Conservation (phyloP, 75 land plant genomes). For the Selaginella tamariscina region DNA sequence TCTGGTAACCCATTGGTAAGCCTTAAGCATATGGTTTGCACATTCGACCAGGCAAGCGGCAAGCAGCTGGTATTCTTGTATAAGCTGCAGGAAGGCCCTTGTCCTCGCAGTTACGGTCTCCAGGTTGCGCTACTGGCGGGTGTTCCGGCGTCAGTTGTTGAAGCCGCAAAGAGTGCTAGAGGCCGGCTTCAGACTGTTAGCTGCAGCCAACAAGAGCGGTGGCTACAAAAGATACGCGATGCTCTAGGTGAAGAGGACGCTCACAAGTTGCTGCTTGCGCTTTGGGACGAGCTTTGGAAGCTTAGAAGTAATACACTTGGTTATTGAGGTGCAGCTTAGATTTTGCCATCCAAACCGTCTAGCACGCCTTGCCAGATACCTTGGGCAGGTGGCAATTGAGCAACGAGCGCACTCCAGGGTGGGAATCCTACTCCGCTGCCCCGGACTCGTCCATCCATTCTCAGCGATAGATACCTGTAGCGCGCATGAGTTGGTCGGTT, state of each 20-base stretch:
- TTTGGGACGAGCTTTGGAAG: too few species aligned
- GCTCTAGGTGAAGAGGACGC: too few species aligned
- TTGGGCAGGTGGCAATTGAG: slow-evolving; percentile 71
- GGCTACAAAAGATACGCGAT: too few species aligned
- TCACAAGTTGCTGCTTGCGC: too few species aligned
- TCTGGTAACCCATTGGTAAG: slow-evolving; percentile 60
- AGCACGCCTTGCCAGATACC: slow-evolving; percentile 85
- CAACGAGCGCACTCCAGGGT: slow-evolving; percentile 90
- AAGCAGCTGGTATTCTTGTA: slow-evolving; percentile 61
- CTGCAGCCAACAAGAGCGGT: too few species aligned
- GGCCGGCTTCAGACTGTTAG: too few species aligned
- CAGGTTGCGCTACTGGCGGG: slow-evolving; percentile 83
- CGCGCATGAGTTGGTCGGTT: not conserved
- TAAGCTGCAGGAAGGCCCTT: slow-evolving; percentile 53
- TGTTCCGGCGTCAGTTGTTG: slow-evolving; percentile 44
- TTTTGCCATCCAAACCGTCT: slow-evolving; percentile 95
- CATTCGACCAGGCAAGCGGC: slow-evolving; percentile 27
- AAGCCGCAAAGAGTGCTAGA: slow-evolving; percentile 31
- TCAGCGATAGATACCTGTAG: slow-evolving; percentile 66
- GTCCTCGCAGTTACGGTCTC: slow-evolving; percentile 82
- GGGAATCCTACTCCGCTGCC: slow-evolving; percentile 93
- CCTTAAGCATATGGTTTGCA: slow-evolving; percentile 79
- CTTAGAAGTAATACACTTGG: too few species aligned
- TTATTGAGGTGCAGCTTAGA: too few species aligned
- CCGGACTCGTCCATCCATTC: slow-evolving; percentile 93